Conservation (phyloP, 1,139 yeast genomes). For the Pichia cactophila region DNA sequence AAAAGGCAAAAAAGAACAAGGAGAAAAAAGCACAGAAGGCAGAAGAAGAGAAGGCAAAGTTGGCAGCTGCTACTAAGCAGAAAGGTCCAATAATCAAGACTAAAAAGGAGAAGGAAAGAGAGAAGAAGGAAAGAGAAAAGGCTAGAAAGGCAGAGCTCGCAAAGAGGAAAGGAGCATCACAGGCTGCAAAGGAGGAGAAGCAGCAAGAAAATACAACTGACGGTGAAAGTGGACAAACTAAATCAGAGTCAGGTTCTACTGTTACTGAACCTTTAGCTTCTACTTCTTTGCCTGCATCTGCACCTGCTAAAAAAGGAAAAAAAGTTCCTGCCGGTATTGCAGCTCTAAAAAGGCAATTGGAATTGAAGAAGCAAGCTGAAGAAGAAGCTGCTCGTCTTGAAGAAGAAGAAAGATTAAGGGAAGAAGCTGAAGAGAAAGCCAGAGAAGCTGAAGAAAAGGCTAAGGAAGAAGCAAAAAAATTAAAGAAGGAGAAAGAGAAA, state of each 20-base stretch:
- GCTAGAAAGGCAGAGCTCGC: constrained; percentile 89
- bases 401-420: constrained; percentile 50
- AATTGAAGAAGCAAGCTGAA: constrained; percentile 75
- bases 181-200: constrained; percentile 26
- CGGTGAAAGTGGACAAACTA: neutral
- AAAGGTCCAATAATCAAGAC: constrained; percentile 69
- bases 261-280: constrained; percentile 20
- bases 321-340: constrained; percentile 75
- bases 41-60: constrained; percentile 31
- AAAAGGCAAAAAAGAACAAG: constrained; percentile 66
- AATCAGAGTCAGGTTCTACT: constrained; percentile 1
- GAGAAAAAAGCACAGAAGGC: constrained; percentile 27
- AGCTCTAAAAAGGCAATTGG: constrained; percentile 77
- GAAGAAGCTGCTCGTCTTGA: constrained; percentile 59
- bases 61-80: constrained; percentile 31
- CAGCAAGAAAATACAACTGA: constrained; percentile 19
- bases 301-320: constrained; percentile 38
- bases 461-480: constrained; percentile 63
- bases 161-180: constrained; percentile 73
- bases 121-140: constrained; percentile 96
- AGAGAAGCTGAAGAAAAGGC: constrained; percentile 47
- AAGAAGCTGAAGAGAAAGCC: constrained; percentile 52
- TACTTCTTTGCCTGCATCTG: constrained; percentile 18
- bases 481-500: constrained; percentile 77
- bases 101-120: constrained; percentile 95